Evolutionary conservation across 2,329 filamentous ascomycete species (phyloP).

Genomic region (Leptosphaerulina australis): DNA sequence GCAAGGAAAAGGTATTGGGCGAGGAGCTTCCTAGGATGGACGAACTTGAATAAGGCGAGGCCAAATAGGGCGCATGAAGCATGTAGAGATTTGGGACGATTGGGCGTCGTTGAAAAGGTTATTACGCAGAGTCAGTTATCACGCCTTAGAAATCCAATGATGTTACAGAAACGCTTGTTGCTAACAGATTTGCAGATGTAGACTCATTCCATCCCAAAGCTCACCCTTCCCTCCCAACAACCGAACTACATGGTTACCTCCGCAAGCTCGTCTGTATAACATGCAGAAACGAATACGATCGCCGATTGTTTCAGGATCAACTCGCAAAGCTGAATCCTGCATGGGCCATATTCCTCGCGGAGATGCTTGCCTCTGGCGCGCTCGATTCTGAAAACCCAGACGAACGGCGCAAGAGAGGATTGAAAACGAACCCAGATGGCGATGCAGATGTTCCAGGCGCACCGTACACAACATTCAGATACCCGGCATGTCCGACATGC

Average conservation of each 20-base stretch:
- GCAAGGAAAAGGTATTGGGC: slow-evolving; percentile 95
- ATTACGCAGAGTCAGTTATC: slow-evolving; percentile 82
- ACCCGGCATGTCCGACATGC: slow-evolving; percentile 86
- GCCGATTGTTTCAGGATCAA: slow-evolving; percentile 75
- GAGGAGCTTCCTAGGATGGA: slow-evolving; percentile 90
- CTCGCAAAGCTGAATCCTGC: slow-evolving; percentile 81
- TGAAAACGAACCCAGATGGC: slow-evolving; percentile 90
- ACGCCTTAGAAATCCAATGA: neutral
- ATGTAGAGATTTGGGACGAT: slow-evolving; percentile 70
- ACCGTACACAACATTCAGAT: slow-evolving; percentile 87
- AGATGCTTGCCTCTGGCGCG: slow-evolving; percentile 75
- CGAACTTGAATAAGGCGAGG: slow-evolving; percentile 74
- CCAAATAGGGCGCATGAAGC: slow-evolving; percentile 84
- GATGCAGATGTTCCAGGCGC: slow-evolving; percentile 89
- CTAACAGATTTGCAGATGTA: slow-evolving; percentile 62
- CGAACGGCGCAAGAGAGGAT: slow-evolving; percentile 69
- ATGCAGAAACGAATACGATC: slow-evolving; percentile 73
- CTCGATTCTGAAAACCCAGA: slow-evolving; percentile 77
- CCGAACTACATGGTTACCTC: slow-evolving; percentile 92
- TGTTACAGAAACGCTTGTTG: neutral
- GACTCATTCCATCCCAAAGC: slow-evolving; percentile 87
- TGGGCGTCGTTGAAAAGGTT: slow-evolving; percentile 76
- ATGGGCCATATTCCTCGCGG: slow-evolving; percentile 78
- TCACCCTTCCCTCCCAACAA: slow-evolving; percentile 74
- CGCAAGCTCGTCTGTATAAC: slow-evolving; percentile 79